A percentile compares a stretch with the other conserved stretches of the same genome.
Evolutionary conservation across 257 asterid species (phyloP).

Genomic region (Ilex aquifolium): DNA sequence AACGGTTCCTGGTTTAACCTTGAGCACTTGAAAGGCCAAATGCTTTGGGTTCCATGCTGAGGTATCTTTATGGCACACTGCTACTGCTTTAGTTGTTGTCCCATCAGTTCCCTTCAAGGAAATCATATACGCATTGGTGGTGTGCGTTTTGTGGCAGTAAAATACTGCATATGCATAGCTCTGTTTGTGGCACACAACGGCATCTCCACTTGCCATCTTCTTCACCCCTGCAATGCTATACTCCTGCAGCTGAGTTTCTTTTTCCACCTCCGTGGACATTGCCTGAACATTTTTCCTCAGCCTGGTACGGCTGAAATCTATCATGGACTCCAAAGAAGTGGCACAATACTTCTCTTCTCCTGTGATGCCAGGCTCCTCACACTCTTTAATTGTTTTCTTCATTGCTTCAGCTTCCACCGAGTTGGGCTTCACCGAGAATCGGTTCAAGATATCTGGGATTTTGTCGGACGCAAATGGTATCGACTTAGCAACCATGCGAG

Average conservation of each 20-base stretch:
- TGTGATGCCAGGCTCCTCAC: slow-evolving; percentile 42
- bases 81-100: slow-evolving; percentile 63
- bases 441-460: slow-evolving; percentile 37
- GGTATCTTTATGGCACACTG: slow-evolving; percentile 76
- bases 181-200: slow-evolving; percentile 66
- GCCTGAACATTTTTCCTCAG: slow-evolving; percentile 49
- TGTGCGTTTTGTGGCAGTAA: slow-evolving; percentile 62
- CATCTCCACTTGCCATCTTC: slow-evolving; percentile 22
- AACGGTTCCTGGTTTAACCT: slow-evolving; percentile 76
- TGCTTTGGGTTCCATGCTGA: slow-evolving; percentile 89
- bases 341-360: slow-evolving; percentile 74
- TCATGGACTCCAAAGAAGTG: slow-evolving; percentile 82
- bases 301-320: slow-evolving; percentile 58
- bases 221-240: slow-evolving; percentile 36
- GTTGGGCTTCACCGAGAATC: slow-evolving; percentile 38
- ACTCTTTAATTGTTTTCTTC: slow-evolving; percentile 52
- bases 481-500: slow-evolving; percentile 46
- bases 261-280: slow-evolving; percentile 46
- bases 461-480: slow-evolving; percentile 66
- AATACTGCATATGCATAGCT: slow-evolving; percentile 71
- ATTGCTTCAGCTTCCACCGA: slow-evolving; percentile 49
- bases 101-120: slow-evolving; percentile 51
- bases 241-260: slow-evolving; percentile 17
- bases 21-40: slow-evolving; percentile 83
- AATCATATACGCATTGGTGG: slow-evolving; percentile 49